phyloP scores from a whole-genome alignment of 2,329 filamentous ascomycete species.

The Didymella lethalis region DNA sequence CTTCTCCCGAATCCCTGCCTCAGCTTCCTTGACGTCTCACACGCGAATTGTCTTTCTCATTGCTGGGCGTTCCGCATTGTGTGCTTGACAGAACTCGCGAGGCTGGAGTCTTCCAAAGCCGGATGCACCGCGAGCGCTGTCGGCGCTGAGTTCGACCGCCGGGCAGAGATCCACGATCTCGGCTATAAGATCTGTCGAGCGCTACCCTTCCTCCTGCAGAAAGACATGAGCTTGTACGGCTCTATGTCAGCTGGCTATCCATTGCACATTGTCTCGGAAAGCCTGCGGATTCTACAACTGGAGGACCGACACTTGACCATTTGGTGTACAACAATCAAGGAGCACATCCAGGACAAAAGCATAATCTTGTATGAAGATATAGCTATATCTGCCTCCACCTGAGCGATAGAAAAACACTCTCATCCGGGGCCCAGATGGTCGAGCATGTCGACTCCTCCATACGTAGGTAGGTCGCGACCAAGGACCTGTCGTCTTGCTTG shows the following conservation, averaged over 20 bases:
- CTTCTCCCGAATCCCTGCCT: conserved; percentile 3
- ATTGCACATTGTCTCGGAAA: conserved; percentile 11
- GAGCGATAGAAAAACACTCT: not conserved
- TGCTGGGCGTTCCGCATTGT: conserved; percentile 9
- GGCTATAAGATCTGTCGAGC: conserved; percentile 6
- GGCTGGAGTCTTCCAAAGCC: not conserved
- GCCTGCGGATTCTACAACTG: not conserved
- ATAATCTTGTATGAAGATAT: conserved; percentile 8
- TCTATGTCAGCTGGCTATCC: conserved; percentile 12
- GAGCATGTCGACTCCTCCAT: not conserved
- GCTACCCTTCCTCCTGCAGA: conserved; percentile 7
- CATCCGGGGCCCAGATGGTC: not conserved
- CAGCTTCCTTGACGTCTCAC: conserved; percentile 7
- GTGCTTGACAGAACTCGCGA: not conserved
- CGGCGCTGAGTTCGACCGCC: not conserved
- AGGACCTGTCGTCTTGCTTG: not conserved
- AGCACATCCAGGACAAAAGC: not conserved
- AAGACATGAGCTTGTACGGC: conserved; percentile 12
- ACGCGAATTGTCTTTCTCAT: conserved; percentile 9
- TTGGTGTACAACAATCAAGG: conserved; percentile 6
- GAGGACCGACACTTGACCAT: not conserved
- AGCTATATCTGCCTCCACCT: not conserved
- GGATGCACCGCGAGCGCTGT: not conserved
- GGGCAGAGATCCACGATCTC: not conserved
- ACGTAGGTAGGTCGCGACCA: not conserved